These are phyloP conservation scores for Gossypium australe DNA, from an alignment of 345 rosid genomes.

Conservation along the genomic window DNA sequence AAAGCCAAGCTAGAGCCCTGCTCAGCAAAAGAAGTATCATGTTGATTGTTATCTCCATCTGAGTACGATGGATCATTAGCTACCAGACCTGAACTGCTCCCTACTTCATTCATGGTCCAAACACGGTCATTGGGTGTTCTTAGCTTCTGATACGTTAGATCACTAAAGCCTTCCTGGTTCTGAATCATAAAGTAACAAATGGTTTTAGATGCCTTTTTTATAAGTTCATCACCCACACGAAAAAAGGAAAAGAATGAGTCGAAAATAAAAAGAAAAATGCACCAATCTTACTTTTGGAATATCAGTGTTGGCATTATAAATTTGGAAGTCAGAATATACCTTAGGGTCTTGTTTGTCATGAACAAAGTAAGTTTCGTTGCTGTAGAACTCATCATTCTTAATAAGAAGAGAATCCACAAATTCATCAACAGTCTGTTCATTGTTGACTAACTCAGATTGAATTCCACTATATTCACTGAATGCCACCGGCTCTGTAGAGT, in stretches of 20 bases:
- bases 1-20: background rate
- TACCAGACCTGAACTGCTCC: background rate
- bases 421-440: slow-evolving; percentile 6
- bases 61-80: background rate
- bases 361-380: background rate
- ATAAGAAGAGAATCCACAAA: background rate
- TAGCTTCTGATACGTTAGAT: background rate
- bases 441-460: background rate
- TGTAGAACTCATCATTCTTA: background rate
- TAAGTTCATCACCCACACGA: background rate
- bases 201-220: background rate
- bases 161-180: background rate
- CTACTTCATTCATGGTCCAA: background rate
- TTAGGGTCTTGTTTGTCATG: background rate
- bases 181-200: background rate
- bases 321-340: background rate
- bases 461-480: background rate
- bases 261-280: background rate
- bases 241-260: background rate
- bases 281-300: slow-evolving; percentile 2
- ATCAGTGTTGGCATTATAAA: background rate
- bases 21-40: background rate
- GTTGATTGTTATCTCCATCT: background rate
- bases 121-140: background rate
- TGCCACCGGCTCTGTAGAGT: background rate